Percentiles rank a stretch among this genome's conserved stretches.
Evolutionary conservation across 2,329 filamentous ascomycete species (phyloP).

Genomic region (Penicillium sp.): DNA sequence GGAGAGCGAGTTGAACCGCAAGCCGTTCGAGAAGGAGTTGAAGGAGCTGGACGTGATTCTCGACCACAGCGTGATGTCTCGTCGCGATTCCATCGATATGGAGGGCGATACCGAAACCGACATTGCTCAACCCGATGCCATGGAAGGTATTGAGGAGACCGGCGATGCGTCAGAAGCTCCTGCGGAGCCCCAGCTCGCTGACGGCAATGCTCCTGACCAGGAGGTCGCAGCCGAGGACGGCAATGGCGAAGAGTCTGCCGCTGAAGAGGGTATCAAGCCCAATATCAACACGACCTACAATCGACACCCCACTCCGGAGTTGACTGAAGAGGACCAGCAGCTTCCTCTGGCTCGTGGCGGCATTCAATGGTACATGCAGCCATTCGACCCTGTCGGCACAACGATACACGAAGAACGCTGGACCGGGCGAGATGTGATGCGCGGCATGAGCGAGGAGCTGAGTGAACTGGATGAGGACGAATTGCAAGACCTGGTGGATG

Average conservation of each 20-base stretch:
- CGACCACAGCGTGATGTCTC: conserved; percentile 61
- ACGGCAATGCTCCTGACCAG: conserved; percentile 4
- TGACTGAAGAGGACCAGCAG: conserved; percentile 44
- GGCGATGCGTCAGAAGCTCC: conserved; percentile 13
- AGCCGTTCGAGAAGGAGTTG: conserved; percentile 66
- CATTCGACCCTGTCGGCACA: conserved; percentile 76
- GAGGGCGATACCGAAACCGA: conserved; percentile 42
- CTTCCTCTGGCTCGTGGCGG: conserved; percentile 67
- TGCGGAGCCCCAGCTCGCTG: conserved; percentile 4
- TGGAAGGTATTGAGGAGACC: conserved; percentile 21
- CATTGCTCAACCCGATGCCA: conserved; percentile 30
- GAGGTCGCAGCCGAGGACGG: conserved; percentile 12
- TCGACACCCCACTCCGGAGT: conserved; percentile 47
- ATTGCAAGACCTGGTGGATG: conserved; percentile 64
- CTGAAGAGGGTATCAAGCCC: conserved; percentile 18
- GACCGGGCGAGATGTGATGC: conserved; percentile 68
- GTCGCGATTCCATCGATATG: conserved; percentile 44
- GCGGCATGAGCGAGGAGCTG: conserved; percentile 77
- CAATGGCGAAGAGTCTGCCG: conserved; percentile 12
- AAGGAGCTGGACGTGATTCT: conserved; percentile 72
- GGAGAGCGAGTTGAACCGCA: conserved; percentile 76
- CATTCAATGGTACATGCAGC: conserved; percentile 81
- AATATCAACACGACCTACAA: conserved; percentile 40
- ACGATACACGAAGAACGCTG: conserved; percentile 74
- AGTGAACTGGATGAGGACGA: conserved; percentile 92